These are phyloP conservation scores for Conticribra weissflogii DNA, from an alignment of 108 stramenopile genomes.

Conservation along the genomic window DNA sequence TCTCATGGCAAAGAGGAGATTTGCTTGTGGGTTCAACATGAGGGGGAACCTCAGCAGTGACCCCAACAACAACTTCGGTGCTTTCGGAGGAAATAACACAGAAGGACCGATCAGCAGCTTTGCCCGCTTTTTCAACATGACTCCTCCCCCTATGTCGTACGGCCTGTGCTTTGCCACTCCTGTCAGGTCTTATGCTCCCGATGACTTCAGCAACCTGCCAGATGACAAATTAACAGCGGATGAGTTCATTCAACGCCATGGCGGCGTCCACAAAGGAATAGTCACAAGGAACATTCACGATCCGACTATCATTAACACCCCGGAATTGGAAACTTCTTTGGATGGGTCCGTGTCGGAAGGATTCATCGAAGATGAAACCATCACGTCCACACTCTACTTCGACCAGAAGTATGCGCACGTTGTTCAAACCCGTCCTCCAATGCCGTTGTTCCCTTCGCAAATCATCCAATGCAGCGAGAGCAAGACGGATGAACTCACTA, in stretches of 20 bases:
- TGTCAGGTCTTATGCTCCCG: conserved; percentile 42
- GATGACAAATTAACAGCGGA: conserved; percentile 31
- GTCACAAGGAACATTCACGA: too few relatives aligned
- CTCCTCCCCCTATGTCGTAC: conserved; percentile 26
- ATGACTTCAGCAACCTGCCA: conserved; percentile 33
- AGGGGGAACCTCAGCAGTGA: not conserved
- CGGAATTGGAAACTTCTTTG: conserved; percentile 1
- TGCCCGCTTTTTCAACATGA: conserved; percentile 35
- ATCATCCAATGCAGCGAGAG: conserved; percentile 1
- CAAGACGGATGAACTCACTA: conserved; percentile 21
- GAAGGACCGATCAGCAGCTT: conserved; percentile 20
- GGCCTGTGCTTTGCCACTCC: conserved; percentile 74
- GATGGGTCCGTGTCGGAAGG: conserved; percentile 26
- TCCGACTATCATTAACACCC: not conserved
- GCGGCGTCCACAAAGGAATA: conserved; percentile 8
- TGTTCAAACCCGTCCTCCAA: conserved; percentile 61
- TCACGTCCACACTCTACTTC: conserved; percentile 66
- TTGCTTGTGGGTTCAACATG: conserved; percentile 12
- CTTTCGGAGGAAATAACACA: not conserved
- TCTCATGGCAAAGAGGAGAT: conserved; percentile 10
- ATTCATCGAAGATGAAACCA: conserved; percentile 53
- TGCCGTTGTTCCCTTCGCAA: conserved; percentile 59
- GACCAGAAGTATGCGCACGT: conserved; percentile 64
- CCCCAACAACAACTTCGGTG: conserved; percentile 11
- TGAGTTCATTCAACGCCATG: conserved; percentile 22